Conservation (phyloP, 2,329 filamentous ascomycete genomes). For the Capronia americana region DNA sequence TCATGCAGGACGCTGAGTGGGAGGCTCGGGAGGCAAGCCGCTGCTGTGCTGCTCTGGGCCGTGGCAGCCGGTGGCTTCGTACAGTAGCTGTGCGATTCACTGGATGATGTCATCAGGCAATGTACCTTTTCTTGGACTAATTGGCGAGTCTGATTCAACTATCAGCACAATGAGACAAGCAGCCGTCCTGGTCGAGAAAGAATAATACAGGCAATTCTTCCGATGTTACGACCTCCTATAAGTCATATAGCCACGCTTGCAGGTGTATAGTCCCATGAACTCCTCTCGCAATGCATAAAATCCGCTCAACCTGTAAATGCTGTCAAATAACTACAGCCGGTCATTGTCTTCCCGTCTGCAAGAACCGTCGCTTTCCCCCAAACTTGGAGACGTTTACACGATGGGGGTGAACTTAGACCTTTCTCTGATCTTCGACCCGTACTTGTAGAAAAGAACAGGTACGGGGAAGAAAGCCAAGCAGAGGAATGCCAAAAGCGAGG, state of each 20-base stretch:
- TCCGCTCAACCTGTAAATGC: background rate
- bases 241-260: background rate
- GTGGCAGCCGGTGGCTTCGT: no score
- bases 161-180: background rate
- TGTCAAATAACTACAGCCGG: background rate
- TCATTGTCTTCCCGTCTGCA: background rate
- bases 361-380: background rate
- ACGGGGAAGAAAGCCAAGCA: conserved; percentile 53
- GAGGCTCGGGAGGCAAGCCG: background rate
- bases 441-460: conserved; percentile 57
- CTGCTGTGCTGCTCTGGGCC: no score
- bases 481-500: conserved; percentile 49
- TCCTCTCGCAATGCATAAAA: background rate
- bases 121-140: no score
- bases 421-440: conserved; percentile 53
- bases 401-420: conserved; percentile 50
- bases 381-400: background rate
- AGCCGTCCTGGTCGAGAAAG: background rate
- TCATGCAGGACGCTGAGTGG: background rate
- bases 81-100: no score
- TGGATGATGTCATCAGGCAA: no score
- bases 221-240: background rate
- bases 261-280: background rate
- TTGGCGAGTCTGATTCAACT: no score
- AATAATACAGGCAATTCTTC: background rate